Evolutionary conservation across 805 yeast genomes (phyloP).

Genomic region (Zygoascus biomembranicola): DNA sequence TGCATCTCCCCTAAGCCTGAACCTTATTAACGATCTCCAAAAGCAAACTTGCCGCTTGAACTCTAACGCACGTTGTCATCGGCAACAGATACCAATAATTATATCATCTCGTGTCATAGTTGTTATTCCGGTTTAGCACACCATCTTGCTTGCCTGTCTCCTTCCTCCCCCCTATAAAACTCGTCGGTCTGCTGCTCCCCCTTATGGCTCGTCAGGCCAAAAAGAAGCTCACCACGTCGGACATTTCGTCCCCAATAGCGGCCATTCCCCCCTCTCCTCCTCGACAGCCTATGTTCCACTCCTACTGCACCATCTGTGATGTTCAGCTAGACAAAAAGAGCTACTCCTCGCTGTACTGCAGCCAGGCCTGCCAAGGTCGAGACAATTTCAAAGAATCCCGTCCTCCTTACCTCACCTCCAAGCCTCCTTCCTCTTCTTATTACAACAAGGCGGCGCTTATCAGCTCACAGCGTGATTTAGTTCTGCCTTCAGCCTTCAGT

Average conservation of each 20-base stretch:
- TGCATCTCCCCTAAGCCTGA: background rate
- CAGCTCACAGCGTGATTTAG: background rate
- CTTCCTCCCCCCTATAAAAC: background rate
- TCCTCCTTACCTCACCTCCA: background rate
- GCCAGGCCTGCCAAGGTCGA: constrained; percentile 23
- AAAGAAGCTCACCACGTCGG: background rate
- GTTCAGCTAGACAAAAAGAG: constrained; percentile 20
- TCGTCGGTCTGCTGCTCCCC: background rate
- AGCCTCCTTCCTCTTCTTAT: background rate
- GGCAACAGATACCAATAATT: background rate
- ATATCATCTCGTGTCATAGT: background rate
- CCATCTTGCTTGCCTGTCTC: background rate
- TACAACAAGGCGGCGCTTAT: background rate
- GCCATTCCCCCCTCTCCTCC: background rate
- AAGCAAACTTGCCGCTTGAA: background rate
- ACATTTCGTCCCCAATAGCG: background rate
- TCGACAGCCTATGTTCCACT: constrained; percentile 15
- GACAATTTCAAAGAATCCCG: constrained; percentile 12
- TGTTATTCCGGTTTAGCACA: background rate
- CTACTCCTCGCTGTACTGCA: constrained; percentile 26
- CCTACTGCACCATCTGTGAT: constrained; percentile 31
- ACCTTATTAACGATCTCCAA: background rate
- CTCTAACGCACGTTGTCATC: background rate
- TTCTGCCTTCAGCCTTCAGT: background rate
- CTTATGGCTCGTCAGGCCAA: background rate